Evolutionary conservation across 1,284 basidiomycete species (phyloP), one percentile per base, ranked within the genome.

Genomic region (Ganoderma sinense): DNA sequence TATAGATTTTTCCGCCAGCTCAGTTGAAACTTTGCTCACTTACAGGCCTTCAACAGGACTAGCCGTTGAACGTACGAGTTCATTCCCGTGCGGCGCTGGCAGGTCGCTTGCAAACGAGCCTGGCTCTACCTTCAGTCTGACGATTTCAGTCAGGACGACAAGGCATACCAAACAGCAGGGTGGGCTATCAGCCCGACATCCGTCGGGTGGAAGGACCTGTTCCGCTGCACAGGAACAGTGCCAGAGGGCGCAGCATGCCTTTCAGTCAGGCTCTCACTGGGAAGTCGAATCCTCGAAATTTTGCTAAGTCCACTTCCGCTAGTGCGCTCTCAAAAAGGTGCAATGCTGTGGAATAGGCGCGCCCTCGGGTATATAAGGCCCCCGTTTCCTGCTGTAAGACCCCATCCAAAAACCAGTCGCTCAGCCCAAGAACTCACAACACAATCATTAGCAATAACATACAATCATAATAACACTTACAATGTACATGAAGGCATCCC

Each of bases 401-500:
- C 55, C 51, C 48, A 45, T 31, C n/a, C 62, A 63, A 7, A 33
- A 51, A 63, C 13, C 53, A 39, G 4, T n/a, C 62, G 31, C 31
- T 51, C 48, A 26, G 16, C 29, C 43, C 43, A 4, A 64, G 20
- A 33, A 26, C 45, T 14, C 62, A 36, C 51, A 53, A 26, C 62
- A 36, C 48, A 29, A 18, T 4, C 45, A 18, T 53, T 29, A 33
- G 31, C 62, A 53, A 33, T 39, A 18, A 31, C 5, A 41, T 31
- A 20, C 43, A 45, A 8, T 40, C 43, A 18, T 31, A 58, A 20
- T 39, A 33, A 3, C n/a, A 36, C 43, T 63, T 40, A 33, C 36
- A 36, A 74, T 74, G 73, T 69, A 65, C 59, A 63, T 40, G 65
- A 72, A 72, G 61, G 62, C 71, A 23, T 56, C 64, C 20, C 43